A percentile compares a stretch with the other conserved stretches of the same genome.
phyloP scores from a whole-genome alignment of 345 rosid species.

The Abelmoschus esculentus region DNA sequence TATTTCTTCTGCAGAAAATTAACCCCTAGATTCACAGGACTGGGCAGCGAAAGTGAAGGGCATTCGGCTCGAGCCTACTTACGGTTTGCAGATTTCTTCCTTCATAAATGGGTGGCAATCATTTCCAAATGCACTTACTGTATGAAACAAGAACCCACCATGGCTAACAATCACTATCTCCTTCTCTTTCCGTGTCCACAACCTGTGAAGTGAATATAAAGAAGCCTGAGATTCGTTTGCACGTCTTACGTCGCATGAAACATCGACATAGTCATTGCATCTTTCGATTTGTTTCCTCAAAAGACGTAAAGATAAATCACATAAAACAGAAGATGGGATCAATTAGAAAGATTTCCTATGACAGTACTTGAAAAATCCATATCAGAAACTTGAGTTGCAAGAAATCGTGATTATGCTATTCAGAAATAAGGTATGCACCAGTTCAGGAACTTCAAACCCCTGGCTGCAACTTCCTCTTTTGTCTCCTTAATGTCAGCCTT shows the following conservation, averaged over 20 bases:
- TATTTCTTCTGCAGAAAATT: not conserved
- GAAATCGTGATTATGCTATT: not conserved
- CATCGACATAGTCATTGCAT: not conserved
- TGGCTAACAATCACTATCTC: constrained; percentile 94
- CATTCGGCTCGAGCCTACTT: constrained; percentile 15
- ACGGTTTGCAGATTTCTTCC: constrained; percentile 71
- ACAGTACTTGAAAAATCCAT: not conserved
- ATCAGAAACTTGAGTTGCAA: constrained; percentile 4
- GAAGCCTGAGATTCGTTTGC: too few species aligned
- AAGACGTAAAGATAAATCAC: not conserved
- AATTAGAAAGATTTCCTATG: not conserved
- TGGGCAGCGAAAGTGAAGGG: constrained; percentile 1
- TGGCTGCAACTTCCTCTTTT: constrained; percentile 55
- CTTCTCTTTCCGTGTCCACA: constrained; percentile 87
- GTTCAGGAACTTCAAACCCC: constrained; percentile 73
- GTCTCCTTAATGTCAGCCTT: constrained; percentile 82
- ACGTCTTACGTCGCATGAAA: not conserved
- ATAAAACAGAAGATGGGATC: not conserved
- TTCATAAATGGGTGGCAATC: constrained; percentile 77
- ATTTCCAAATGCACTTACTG: constrained; percentile 54
- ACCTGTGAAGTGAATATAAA: constrained; percentile 39
- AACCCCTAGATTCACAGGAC: not conserved
- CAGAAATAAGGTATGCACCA: constrained; percentile 36
- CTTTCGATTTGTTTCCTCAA: not conserved
- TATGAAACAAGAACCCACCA: constrained; percentile 83